These are phyloP conservation scores for Colletotrichum somersetense DNA, from an alignment of 2,329 filamentous ascomycete genomes.

Conservation along the genomic window DNA sequence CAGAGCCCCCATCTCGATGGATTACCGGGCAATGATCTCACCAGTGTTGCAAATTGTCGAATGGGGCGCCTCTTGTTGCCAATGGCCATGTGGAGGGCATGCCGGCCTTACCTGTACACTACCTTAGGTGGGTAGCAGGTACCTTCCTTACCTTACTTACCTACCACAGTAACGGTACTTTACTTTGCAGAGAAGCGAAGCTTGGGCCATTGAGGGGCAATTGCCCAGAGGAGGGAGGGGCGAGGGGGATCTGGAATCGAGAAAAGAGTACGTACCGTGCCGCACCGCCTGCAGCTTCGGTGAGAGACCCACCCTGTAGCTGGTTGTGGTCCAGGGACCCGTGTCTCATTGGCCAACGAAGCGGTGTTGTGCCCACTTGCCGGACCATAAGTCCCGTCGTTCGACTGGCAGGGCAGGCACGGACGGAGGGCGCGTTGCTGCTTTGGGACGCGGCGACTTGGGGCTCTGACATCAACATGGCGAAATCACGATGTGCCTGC, in stretches of 20 bases:
- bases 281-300: not conserved
- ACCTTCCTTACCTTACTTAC: no score
- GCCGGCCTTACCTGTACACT: no score
- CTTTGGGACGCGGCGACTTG: slow-evolving; percentile 31
- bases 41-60: slow-evolving; percentile 18
- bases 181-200: slow-evolving; percentile 27
- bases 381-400: slow-evolving; percentile 27
- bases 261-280: slow-evolving; percentile 20
- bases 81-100: not conserved
- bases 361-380: slow-evolving; percentile 9
- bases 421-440: not conserved
- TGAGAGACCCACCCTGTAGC: slow-evolving; percentile 1
- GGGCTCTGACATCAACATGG: slow-evolving; percentile 42
- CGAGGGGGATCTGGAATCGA: not conserved
- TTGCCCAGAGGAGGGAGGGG: slow-evolving; percentile 6
- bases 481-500: slow-evolving; percentile 35
- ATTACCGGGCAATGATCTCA: slow-evolving; percentile 40
- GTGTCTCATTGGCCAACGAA: not conserved
- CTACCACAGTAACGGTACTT: not conserved
- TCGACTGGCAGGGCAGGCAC: slow-evolving; percentile 17
- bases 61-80: slow-evolving; percentile 25
- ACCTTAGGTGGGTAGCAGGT: no score
- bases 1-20: slow-evolving; percentile 5
- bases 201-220: slow-evolving; percentile 36
- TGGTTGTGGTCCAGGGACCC: not conserved